Percentiles rank a stretch among this genome's conserved stretches.
Evolutionary conservation across 2,329 filamentous ascomycete genomes (phyloP).

Genomic region (Exutisphaerella laricina): DNA sequence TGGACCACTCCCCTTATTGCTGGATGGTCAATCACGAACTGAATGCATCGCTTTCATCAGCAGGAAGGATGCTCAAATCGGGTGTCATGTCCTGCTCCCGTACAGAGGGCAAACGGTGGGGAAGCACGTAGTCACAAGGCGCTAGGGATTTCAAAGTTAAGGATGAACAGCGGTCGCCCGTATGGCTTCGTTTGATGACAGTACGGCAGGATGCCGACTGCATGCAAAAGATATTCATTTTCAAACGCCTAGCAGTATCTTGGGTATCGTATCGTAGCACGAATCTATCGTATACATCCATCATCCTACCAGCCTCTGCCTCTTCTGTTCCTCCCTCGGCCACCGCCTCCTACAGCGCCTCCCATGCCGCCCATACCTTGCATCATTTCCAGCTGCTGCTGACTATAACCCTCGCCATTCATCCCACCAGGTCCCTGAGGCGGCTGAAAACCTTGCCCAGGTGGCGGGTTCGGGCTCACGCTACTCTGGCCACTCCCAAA

Average conservation of each 20-base stretch:
- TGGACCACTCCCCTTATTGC: too few relatives aligned
- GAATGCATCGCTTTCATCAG: too few relatives aligned
- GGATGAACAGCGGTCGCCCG: too few relatives aligned
- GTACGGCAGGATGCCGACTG: too few relatives aligned
- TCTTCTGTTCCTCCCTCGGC: conserved; percentile 26
- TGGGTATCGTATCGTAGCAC: background rate
- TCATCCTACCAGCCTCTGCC: conserved; percentile 11
- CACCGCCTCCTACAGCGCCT: conserved; percentile 27
- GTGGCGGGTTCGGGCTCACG: conserved; percentile 23
- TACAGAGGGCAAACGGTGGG: too few relatives aligned
- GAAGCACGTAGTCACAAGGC: too few relatives aligned
- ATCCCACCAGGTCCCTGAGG: conserved; percentile 22
- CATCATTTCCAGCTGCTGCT: conserved; percentile 35
- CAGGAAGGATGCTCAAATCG: too few relatives aligned
- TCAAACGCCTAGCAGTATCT: background rate
- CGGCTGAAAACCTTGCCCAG: conserved; percentile 28
- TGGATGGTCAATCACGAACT: too few relatives aligned
- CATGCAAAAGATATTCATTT: too few relatives aligned
- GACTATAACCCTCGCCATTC: conserved; percentile 28
- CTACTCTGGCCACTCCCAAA: conserved; percentile 19
- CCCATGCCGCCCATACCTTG: conserved; percentile 24
- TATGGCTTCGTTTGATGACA: too few relatives aligned
- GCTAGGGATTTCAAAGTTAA: too few relatives aligned
- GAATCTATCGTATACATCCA: background rate
- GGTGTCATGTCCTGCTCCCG: too few relatives aligned